phyloP scores from a whole-genome alignment of 1,139 yeast genomes.

The Pneumocystis oryctolagi region DNA sequence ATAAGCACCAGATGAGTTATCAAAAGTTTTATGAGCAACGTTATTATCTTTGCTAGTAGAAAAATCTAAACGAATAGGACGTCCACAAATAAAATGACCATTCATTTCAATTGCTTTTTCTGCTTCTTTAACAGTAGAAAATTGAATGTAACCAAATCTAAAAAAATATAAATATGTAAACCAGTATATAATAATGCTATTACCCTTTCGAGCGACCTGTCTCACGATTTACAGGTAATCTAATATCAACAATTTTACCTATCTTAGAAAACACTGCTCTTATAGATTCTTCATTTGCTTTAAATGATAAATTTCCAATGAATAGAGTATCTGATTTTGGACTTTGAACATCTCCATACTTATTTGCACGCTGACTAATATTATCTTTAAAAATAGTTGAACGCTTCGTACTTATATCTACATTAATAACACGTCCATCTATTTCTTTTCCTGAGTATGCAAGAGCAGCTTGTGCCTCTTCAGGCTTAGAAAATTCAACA shows the following conservation, averaged over 20 bases:
- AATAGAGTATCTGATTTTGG: constrained; percentile 90
- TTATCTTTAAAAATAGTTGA: constrained; percentile 29
- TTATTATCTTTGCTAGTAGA: constrained; percentile 70
- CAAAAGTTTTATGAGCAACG: not conserved
- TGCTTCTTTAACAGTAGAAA: constrained; percentile 73
- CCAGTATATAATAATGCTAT: not conserved
- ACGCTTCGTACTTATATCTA: constrained; percentile 78
- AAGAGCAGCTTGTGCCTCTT: constrained; percentile 78
- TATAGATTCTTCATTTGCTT: constrained; percentile 64
- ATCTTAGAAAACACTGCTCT: constrained; percentile 56
- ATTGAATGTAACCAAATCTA: constrained; percentile 85
- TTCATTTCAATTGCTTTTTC: constrained; percentile 74
- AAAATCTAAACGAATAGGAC: constrained; percentile 89
- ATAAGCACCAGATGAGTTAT: not conserved
- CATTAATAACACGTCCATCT: constrained; percentile 91
- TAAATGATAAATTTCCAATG: constrained; percentile 88
- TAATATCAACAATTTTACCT: constrained; percentile 73
- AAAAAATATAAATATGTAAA: not conserved
- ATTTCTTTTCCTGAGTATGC: constrained; percentile 85
- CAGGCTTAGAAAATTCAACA: constrained; percentile 73
- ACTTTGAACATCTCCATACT: constrained; percentile 79
- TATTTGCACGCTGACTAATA: constrained; percentile 61
- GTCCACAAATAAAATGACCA: constrained; percentile 79
- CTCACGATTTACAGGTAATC: constrained; percentile 96
- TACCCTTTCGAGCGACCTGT: constrained; percentile 93